Percentiles rank a stretch among this genome's conserved stretches.
phyloP scores from a whole-genome alignment of 164 flowering plant species.

The Taxillus chinensis region DNA sequence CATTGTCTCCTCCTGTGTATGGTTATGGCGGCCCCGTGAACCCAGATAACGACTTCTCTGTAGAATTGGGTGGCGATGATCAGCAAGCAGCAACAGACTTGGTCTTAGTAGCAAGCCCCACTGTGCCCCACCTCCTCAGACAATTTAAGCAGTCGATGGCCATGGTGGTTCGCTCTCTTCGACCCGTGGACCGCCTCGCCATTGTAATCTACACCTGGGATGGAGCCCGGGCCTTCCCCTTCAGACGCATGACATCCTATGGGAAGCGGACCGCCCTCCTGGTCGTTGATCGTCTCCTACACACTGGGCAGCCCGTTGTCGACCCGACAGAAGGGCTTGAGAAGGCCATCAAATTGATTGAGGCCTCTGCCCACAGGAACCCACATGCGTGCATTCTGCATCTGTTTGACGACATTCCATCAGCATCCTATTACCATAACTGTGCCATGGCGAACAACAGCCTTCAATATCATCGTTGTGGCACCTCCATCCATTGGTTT shows the following conservation, averaged over 20 bases:
- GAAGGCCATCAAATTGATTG: slow-evolving; percentile 60
- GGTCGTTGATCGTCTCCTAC: slow-evolving; percentile 73
- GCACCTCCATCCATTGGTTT: slow-evolving; percentile 50
- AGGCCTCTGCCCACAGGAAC: slow-evolving; percentile 59
- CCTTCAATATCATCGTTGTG: background rate
- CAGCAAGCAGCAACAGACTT: slow-evolving; percentile 44
- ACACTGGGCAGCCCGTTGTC: slow-evolving; percentile 59
- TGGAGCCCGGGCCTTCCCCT: slow-evolving; percentile 69
- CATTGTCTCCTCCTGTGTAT: background rate
- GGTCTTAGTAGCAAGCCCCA: slow-evolving; percentile 72
- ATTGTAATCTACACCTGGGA: slow-evolving; percentile 69
- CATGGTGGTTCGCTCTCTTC: slow-evolving; percentile 64
- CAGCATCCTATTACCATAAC: slow-evolving; percentile 36
- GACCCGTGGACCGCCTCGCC: slow-evolving; percentile 69
- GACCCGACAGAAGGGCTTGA: slow-evolving; percentile 69
- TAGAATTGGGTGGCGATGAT: slow-evolving; percentile 40
- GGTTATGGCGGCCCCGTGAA: slow-evolving; percentile 13
- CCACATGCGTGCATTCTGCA: slow-evolving; percentile 56
- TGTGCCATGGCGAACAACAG: slow-evolving; percentile 18
- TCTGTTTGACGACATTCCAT: slow-evolving; percentile 50
- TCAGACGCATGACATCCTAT: slow-evolving; percentile 70
- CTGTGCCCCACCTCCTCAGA: slow-evolving; percentile 68
- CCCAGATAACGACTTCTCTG: slow-evolving; percentile 23
- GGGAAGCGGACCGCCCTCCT: slow-evolving; percentile 81
- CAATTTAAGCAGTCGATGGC: slow-evolving; percentile 89